These are phyloP conservation scores for Mollisiaceae sp. DNA, from an alignment of 2,329 filamentous ascomycete genomes.

Conservation along the genomic window DNA sequence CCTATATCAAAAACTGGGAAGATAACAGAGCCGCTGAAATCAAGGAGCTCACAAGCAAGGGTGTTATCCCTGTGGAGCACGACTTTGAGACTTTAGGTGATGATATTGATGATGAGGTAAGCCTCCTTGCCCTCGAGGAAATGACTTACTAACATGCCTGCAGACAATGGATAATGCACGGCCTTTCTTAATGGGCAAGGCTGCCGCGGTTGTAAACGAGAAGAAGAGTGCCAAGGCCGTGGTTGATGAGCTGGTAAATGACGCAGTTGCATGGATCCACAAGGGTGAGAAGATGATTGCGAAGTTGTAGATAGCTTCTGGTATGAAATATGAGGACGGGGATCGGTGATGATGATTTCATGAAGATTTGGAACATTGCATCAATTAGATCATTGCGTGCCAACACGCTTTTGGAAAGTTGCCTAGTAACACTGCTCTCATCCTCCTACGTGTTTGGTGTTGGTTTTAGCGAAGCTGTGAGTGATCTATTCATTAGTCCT, in stretches of 20 bases:
- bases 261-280: slow-evolving; percentile 75
- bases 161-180: slow-evolving; percentile 87
- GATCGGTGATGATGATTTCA: slow-evolving; percentile 6
- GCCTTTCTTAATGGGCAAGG: slow-evolving; percentile 96
- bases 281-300: slow-evolving; percentile 71
- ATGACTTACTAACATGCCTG: slow-evolving; percentile 42
- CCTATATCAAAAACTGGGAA: slow-evolving; percentile 97
- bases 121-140: neutral
- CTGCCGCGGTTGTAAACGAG: slow-evolving; percentile 90
- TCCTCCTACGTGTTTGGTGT: too few species aligned
- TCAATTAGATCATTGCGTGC: slow-evolving; percentile 18
- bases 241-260: slow-evolving; percentile 89
- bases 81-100: slow-evolving; percentile 84
- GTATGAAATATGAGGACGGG: neutral
- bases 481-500: too few species aligned
- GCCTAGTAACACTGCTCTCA: too few species aligned
- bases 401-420: neutral
- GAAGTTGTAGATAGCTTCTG: slow-evolving; percentile 60
- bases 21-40: slow-evolving; percentile 89
- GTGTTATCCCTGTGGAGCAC: slow-evolving; percentile 89
- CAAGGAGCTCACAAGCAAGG: slow-evolving; percentile 87
- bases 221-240: slow-evolving; percentile 90
- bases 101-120: slow-evolving; percentile 64
- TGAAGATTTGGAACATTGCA: slow-evolving; percentile 14
- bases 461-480: too few species aligned